A percentile compares a stretch with the other conserved stretches of the same genome.
These are phyloP conservation scores for Periconia digitata DNA, from an alignment of 2,329 filamentous ascomycete species.

Conservation along the genomic window DNA sequence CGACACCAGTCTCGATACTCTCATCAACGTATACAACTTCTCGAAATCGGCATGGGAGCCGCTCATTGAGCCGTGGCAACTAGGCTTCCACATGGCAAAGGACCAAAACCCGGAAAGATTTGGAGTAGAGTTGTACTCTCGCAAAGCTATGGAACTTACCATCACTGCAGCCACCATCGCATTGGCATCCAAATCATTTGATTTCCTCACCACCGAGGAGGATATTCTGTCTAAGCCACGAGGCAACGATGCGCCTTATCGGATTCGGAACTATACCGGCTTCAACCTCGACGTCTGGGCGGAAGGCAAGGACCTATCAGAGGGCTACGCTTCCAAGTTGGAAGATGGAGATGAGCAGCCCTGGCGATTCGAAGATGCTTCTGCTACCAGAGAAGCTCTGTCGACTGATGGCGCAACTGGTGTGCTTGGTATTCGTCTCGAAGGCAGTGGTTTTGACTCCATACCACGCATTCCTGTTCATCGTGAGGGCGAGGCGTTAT, in stretches of 20 bases:
- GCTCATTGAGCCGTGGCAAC: constrained; percentile 90
- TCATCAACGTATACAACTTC: constrained; percentile 98
- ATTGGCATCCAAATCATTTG: constrained; percentile 86
- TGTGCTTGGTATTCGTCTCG: constrained; percentile 78
- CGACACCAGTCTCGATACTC: constrained; percentile 88
- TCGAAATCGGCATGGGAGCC: constrained; percentile 99
- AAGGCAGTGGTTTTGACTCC: constrained; percentile 91
- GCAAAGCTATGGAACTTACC: constrained; percentile 88
- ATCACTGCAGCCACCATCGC: constrained; percentile 93
- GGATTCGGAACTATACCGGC: constrained; percentile 92
- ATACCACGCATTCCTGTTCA: constrained; percentile 87
- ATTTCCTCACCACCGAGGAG: constrained; percentile 84
- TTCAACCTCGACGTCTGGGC: constrained; percentile 82
- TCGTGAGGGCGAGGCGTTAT: constrained; percentile 91
- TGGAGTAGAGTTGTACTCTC: constrained; percentile 82
- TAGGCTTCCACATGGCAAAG: constrained; percentile 86
- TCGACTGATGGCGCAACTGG: constrained; percentile 80
- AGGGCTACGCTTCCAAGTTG: constrained; percentile 73
- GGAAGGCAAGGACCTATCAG: constrained; percentile 70
- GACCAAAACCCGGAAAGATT: constrained; percentile 74
- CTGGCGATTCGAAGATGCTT: constrained; percentile 97
- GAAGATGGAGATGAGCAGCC: constrained; percentile 87
- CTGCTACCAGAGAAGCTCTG: constrained; percentile 91
- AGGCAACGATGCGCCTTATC: constrained; percentile 87
- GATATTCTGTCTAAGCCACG: constrained; percentile 93